Evolutionary conservation across 805 yeast genomes (phyloP).

Genomic region (Ogataea henricii): DNA sequence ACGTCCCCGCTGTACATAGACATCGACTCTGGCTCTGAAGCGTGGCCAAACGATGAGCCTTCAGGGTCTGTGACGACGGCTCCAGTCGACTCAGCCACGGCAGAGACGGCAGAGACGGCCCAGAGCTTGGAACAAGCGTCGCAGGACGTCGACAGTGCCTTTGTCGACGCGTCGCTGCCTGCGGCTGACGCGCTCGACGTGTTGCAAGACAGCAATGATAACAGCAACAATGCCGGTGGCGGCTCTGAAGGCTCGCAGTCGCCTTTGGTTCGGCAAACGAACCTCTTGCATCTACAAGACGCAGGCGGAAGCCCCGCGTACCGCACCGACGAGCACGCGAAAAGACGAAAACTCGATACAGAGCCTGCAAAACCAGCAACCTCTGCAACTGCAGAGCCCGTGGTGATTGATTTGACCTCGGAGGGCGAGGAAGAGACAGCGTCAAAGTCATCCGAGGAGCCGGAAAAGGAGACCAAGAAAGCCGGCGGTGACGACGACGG

Average conservation of each 20-base stretch:
- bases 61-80: not conserved
- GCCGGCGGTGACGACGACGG: not conserved
- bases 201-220: not conserved
- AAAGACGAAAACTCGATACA: constrained; percentile 1
- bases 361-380: not conserved
- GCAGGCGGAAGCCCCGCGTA: not conserved
- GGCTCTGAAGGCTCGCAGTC: not conserved
- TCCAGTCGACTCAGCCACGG: not conserved
- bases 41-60: not conserved
- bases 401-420: constrained; percentile 21
- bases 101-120: not conserved
- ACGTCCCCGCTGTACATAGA: not conserved
- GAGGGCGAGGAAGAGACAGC: constrained; percentile 11
- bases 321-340: not conserved
- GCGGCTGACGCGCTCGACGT: not conserved
- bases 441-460: not conserved
- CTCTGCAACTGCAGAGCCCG: not conserved
- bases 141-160: no score
- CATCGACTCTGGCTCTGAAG: not conserved
- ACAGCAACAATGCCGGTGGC: not conserved
- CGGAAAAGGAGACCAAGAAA: not conserved
- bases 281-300: not conserved
- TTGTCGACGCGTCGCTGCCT: not conserved
- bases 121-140: no score
- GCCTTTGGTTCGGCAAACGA: not conserved